Percentiles rank a stretch among this genome's conserved stretches.
Evolutionary conservation across 495 filamentous ascomycete genomes (phyloP).

Genomic region (Hypoxylon lenormandii): DNA sequence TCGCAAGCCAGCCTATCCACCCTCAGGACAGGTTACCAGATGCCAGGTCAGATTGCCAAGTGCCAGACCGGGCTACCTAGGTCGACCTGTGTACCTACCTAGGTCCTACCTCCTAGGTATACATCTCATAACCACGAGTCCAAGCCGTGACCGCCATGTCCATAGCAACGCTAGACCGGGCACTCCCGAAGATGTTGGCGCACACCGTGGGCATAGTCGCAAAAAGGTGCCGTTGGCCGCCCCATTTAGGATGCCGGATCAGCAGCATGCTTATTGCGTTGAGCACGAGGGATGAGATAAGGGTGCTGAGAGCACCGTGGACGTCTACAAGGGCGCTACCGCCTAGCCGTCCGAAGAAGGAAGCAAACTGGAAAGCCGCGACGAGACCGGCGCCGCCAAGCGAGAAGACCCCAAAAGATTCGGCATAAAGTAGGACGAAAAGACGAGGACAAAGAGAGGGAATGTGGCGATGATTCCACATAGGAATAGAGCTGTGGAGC

Average conservation of each 20-base stretch:
- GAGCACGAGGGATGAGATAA: constrained; percentile 50
- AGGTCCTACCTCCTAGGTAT: too few relatives aligned
- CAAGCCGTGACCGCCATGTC: constrained; percentile 71
- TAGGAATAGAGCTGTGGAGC: constrained; percentile 65
- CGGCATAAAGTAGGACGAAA: constrained; percentile 63
- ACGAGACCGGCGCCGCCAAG: constrained; percentile 65
- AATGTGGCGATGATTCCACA: constrained; percentile 69
- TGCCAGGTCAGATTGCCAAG: too few relatives aligned
- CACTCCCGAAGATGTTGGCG: constrained; percentile 66
- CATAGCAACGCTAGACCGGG: constrained; percentile 66
- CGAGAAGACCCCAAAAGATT: constrained; percentile 58
- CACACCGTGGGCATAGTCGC: constrained; percentile 70
- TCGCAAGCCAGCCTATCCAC: too few relatives aligned
- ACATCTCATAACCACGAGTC: constrained; percentile 69
- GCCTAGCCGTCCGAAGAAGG: constrained; percentile 63
- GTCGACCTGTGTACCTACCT: too few relatives aligned
- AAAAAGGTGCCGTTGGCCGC: constrained; percentile 69
- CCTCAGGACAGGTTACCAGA: too few relatives aligned
- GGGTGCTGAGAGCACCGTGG: constrained; percentile 64
- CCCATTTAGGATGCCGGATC: constrained; percentile 69
- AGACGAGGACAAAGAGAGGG: constrained; percentile 70
- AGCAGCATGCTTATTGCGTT: constrained; percentile 67
- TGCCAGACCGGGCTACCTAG: too few relatives aligned
- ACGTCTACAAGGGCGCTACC: constrained; percentile 64
- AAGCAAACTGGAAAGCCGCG: constrained; percentile 67